phyloP scores from a whole-genome alignment of 495 filamentous ascomycete genomes.

The Delitschia confertaspora region DNA sequence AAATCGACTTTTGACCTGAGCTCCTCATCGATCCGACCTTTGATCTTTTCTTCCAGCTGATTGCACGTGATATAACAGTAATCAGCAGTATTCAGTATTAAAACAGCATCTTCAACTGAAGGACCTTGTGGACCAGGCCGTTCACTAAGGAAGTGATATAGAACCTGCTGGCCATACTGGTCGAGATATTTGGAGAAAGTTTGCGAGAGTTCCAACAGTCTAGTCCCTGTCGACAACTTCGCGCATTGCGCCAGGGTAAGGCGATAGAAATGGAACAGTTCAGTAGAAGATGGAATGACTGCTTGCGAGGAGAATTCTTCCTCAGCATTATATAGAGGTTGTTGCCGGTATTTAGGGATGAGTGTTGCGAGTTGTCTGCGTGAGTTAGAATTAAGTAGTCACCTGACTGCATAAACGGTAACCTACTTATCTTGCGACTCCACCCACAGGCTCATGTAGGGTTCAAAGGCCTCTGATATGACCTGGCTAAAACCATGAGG shows the following conservation, averaged over 20 bases:
- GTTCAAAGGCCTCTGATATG: constrained; percentile 95
- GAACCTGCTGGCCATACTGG: constrained; percentile 87
- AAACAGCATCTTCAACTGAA: constrained; percentile 64
- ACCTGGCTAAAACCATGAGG: constrained; percentile 75
- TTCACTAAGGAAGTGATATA: constrained; percentile 68
- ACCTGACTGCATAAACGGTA: constrained; percentile 20
- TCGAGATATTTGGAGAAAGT: constrained; percentile 90
- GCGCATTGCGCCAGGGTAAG: constrained; percentile 86
- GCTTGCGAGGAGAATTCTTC: constrained; percentile 86
- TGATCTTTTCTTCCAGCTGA: constrained; percentile 91
- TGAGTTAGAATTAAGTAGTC: constrained; percentile 4
- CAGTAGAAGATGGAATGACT: constrained; percentile 89
- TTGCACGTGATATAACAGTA: constrained; percentile 92
- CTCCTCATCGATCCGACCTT: constrained; percentile 71
- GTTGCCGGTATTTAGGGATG: constrained; percentile 81
- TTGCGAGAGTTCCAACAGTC: constrained; percentile 75
- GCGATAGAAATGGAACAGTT: constrained; percentile 95
- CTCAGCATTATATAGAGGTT: constrained; percentile 69
- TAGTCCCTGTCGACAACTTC: constrained; percentile 82
- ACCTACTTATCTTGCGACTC: constrained; percentile 90
- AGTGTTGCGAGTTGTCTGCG: constrained; percentile 63
- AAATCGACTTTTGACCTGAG: constrained; percentile 70
- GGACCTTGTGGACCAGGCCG: constrained; percentile 41
- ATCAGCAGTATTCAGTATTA: constrained; percentile 92
- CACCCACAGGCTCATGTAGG: constrained; percentile 93